A percentile compares a stretch with the other conserved stretches of the same genome.
Evolutionary conservation across 306 rosid genomes (phyloP).

Genomic region (Fragaria nilgerrensis): DNA sequence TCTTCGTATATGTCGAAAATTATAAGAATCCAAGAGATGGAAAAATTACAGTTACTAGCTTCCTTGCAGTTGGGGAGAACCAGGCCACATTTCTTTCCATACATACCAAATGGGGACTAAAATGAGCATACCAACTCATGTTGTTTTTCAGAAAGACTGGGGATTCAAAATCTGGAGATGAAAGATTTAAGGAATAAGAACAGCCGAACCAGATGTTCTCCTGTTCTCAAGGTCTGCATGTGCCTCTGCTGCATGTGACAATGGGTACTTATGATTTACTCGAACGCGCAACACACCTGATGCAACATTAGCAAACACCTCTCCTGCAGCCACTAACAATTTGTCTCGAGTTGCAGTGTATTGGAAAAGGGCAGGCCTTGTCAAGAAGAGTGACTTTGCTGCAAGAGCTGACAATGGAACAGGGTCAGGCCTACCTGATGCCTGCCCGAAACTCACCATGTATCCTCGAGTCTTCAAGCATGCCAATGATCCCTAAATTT

Average conservation of each 20-base stretch:
- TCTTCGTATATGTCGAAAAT: neutral
- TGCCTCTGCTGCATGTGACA: constrained; percentile 74
- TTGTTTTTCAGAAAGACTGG: neutral
- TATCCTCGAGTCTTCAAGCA: constrained; percentile 67
- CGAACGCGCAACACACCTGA: constrained; percentile 62
- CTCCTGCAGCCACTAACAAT: constrained; percentile 59
- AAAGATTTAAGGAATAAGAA: constrained; percentile 56
- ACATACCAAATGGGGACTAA: neutral
- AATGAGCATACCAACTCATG: neutral
- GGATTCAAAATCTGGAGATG: neutral
- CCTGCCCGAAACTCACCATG: constrained; percentile 87
- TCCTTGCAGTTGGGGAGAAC: neutral
- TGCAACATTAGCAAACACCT: constrained; percentile 59
- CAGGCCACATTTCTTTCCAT: neutral
- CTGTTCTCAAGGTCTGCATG: constrained; percentile 75
- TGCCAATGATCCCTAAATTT: constrained; percentile 68
- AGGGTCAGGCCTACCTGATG: constrained; percentile 86
- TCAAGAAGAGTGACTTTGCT: constrained; percentile 72
- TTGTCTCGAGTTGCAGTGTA: constrained; percentile 60
- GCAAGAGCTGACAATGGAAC: constrained; percentile 69
- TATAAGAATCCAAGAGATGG: neutral
- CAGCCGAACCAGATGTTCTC: constrained; percentile 75
- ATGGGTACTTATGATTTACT: constrained; percentile 75
- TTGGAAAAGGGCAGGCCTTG: constrained; percentile 66
- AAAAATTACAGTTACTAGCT: neutral